Base-by-base conservation (phyloP, 768 basidiomycete species). In the Podaxis sp. region DNA sequence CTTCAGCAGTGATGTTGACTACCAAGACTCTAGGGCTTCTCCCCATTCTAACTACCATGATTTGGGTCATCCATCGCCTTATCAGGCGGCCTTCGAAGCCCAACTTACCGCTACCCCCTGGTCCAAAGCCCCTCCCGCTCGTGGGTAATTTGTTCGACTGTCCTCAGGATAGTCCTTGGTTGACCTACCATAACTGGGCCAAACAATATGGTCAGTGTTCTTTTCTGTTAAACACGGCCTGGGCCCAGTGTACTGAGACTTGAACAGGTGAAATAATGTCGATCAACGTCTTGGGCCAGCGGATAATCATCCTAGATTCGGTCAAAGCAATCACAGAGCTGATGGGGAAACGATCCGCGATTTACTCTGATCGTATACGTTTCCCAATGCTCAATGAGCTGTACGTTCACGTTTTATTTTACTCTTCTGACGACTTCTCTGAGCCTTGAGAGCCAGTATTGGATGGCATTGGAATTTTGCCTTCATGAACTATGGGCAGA, bases 151-250 rank as follows among this genome's bases (percentile, higher is more conserved):
- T 46, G 7, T 46, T 46, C 15, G 43, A 46, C 9, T n/a, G 17
- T 46, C 43, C 43, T 7, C 68, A 73, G 8, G 19, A 46, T n/a
- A 17, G 9, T 15, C 43, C 43, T n/a, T 46, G 43, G 7, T 57
- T 78, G 65, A 68, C 71, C 12, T 79, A 75, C 56, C 24, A 70
- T 2, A 64, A 74, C 40, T 80, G 79, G 43, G 17, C 17, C 43
- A 46, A 46, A 19, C 17, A 46, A 19, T 46, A n/a, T 46, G 43
- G n/a, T 19, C 43, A 46, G 43, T 46, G 19, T 9, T 22, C 43
- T 19, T 46, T 4, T 17, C 15, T 7, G 43, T 9, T 17, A n/a
- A 17, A 19, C 43, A 7, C 17, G 9, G 4, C 43, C 17, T 46
- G 15, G 0, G 17, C 7, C 19, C n/a, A 4, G 15, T n/a, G 19